These are phyloP conservation scores for Hypoxylon rickii DNA, from an alignment of 495 filamentous ascomycete genomes.

Conservation along the genomic window DNA sequence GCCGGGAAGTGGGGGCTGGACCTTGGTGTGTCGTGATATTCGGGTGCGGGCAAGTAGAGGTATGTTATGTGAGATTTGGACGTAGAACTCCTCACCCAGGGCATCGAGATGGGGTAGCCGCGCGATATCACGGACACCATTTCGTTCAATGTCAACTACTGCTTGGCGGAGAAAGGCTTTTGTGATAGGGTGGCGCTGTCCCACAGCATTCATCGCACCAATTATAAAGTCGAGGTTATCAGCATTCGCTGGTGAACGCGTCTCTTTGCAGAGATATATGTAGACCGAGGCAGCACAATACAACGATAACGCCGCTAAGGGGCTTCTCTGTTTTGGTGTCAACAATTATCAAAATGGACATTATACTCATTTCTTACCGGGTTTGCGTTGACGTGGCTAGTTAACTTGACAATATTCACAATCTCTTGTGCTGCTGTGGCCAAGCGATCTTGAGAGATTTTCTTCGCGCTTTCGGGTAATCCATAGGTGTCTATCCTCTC, in stretches of 20 bases:
- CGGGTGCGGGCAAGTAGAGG: conserved; percentile 45
- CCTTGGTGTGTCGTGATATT: conserved; percentile 35
- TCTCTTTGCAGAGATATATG: conserved; percentile 37
- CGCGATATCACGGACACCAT: conserved; percentile 35
- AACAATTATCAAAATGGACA: conserved; percentile 1
- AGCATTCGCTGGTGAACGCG: conserved; percentile 34
- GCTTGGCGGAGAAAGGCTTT: conserved; percentile 47
- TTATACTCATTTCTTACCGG: no score
- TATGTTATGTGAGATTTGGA: conserved; percentile 38
- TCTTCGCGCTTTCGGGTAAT: conserved; percentile 38
- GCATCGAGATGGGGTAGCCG: conserved; percentile 15
- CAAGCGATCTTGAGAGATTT: conserved; percentile 39
- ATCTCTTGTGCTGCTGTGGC: conserved; percentile 49
- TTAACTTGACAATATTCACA: conserved; percentile 48
- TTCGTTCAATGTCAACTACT: conserved; percentile 45
- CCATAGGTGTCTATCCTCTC: conserved; percentile 47
- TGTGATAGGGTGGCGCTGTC: conserved; percentile 43
- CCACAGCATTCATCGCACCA: conserved; percentile 44
- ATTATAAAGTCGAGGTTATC: conserved; percentile 48
- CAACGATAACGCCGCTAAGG: conserved; percentile 46
- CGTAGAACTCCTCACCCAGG: conserved; percentile 12
- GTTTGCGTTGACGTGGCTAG: conserved; percentile 32
- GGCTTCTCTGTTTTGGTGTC: conserved; percentile 37
- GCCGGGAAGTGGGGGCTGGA: conserved; percentile 42
- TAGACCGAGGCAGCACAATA: conserved; percentile 51